Percentiles rank a stretch among this genome's conserved stretches.
phyloP scores from a whole-genome alignment of 169 alveolate genomes.

The Fabrea salina region DNA sequence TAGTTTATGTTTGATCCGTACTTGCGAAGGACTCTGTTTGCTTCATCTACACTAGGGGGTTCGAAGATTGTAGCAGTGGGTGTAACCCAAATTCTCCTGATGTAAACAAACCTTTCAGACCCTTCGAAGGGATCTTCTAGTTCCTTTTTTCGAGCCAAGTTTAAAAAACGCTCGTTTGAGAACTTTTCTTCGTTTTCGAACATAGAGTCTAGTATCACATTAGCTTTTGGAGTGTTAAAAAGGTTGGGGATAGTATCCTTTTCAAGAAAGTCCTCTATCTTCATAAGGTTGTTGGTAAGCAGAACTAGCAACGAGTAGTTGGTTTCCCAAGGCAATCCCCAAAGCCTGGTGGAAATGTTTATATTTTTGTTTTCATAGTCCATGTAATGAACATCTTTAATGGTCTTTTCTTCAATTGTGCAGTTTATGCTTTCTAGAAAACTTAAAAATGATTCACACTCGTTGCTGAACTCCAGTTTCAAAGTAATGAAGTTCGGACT shows the following conservation, averaged over 20 bases:
- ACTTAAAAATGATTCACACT: no score
- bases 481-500: no score
- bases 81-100: neutral
- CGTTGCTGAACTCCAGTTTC: no score
- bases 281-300: neutral
- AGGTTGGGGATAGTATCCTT: neutral
- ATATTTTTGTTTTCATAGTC: no score
- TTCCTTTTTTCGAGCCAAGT: neutral
- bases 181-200: neutral
- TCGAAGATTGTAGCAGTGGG: neutral
- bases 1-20: conserved; percentile 28
- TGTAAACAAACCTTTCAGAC: neutral
- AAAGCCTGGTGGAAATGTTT: no score
- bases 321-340: neutral
- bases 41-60: neutral
- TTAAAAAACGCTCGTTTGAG: neutral
- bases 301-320: neutral
- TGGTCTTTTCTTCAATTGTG: no score
- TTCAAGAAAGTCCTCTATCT: neutral
- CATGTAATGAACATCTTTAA: no score
- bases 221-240: neutral
- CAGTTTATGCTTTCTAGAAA: no score
- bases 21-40: conserved; percentile 33
- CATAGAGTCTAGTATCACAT: neutral
- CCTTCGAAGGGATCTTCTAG: neutral